Base-by-base conservation (phyloP, 148 eudicot species). In the Cornus suecica region DNA sequence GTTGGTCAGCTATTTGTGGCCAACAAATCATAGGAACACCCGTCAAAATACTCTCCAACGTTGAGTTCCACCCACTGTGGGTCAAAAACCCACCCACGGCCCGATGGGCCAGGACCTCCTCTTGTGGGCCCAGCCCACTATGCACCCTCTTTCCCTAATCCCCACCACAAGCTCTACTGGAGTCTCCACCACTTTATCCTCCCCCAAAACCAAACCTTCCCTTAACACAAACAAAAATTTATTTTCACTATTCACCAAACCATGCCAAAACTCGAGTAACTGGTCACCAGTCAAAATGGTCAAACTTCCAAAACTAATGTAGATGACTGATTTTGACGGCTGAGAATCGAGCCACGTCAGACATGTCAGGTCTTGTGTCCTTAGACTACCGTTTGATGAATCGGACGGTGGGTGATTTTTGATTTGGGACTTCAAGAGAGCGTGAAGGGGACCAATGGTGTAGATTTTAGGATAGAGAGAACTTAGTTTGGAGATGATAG, bases 201-300 rank as follows among this genome's bases (percentile, higher is more conserved):
- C 52, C 52, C 11, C 15, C 52, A 10, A 10, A 45, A 45, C 13
- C 52, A 45, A 4, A 13, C 9, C 52, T 13, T 45, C 14, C 56
- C 73, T 68, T 25, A 68, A 68, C 31, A 72, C 79, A 73, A 73
- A 76, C 31, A 76, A 41, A 31, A 76, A 68, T 25, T 6, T 34
- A 16, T 13, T 52, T 28, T 18, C 73, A 69, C 73, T 76, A 31
- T 76, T 69, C 7, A 76, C 79, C 16, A 76, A 56, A 23, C 79
- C 79, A 8, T 60, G 9, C 79, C 79, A 76, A 69, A 76, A 76
- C 67, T 76, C 79, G 37, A 61, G n/a, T 30, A 76, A 24, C 29
- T 69, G 67, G 34, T 31, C 73, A 61, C 18, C 18, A 22, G 79
- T 15, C 68, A 76, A 69, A 5, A 37, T 20, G 5, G 31, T 31